Conservation (phyloP, 768 basidiomycete genomes). For the Xerocomus spinulosus region DNA sequence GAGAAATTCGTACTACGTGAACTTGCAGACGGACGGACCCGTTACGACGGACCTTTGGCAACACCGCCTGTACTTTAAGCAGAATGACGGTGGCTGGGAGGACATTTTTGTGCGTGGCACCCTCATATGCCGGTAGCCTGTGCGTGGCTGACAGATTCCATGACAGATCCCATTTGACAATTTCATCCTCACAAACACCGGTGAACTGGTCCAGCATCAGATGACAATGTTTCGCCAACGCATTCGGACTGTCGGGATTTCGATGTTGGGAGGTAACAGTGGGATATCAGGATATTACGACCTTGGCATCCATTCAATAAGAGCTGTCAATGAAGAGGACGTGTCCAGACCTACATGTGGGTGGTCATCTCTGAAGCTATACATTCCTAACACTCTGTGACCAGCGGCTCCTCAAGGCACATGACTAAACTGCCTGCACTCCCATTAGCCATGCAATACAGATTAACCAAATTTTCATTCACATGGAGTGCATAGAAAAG, state of each 20-base stretch:
- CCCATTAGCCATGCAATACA: conserved; percentile 1
- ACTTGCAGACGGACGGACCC: conserved; percentile 84
- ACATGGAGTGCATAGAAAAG: conserved; percentile 5
- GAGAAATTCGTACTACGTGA: conserved; percentile 85
- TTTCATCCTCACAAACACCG: conserved; percentile 71
- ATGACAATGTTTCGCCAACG: conserved; percentile 72
- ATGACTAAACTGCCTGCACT: no score
- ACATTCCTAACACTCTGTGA: not conserved
- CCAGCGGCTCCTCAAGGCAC: conserved; percentile 16
- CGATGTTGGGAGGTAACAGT: conserved; percentile 81
- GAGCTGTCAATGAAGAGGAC: conserved; percentile 77
- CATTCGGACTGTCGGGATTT: conserved; percentile 80
- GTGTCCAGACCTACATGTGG: conserved; percentile 32
- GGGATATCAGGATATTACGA: conserved; percentile 73
- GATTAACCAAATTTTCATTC: not conserved
- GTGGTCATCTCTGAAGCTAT: conserved; percentile 5
- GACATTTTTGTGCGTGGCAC: conserved; percentile 60
- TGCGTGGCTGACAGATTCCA: conserved; percentile 3
- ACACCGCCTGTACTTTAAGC: conserved; percentile 79
- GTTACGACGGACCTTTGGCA: conserved; percentile 90
- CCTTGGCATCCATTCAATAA: conserved; percentile 75
- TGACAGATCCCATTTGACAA: conserved; percentile 73
- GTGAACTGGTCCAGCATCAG: conserved; percentile 64
- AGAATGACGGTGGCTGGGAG: conserved; percentile 68
- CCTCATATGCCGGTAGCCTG: conserved; percentile 1